Percentiles rank a stretch among this genome's conserved stretches.
These are phyloP conservation scores for Delphinella strobiligena DNA, from an alignment of 2,329 filamentous ascomycete genomes.

Conservation along the genomic window DNA sequence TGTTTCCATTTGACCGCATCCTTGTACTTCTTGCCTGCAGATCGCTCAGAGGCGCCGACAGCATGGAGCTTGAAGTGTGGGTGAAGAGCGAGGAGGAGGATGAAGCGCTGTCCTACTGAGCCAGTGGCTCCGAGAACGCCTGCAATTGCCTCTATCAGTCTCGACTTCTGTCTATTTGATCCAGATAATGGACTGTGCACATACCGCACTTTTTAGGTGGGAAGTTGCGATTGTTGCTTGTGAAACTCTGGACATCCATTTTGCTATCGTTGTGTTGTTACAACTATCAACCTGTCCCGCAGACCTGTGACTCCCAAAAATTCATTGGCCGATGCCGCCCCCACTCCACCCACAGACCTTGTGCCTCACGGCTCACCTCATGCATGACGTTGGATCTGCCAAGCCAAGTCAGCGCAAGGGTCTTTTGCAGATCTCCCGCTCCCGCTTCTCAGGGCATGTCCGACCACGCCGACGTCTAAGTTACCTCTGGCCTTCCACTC, in stretches of 20 bases:
- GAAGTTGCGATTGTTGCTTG: slow-evolving; percentile 25
- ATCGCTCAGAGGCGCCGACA: slow-evolving; percentile 78
- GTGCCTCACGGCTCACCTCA: too few species aligned
- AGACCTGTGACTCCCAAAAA: too few species aligned
- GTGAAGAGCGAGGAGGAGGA: slow-evolving; percentile 79
- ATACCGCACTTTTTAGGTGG: slow-evolving; percentile 42
- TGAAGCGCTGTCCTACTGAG: slow-evolving; percentile 90
- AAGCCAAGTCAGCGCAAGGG: too few species aligned
- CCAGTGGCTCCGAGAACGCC: slow-evolving; percentile 80
- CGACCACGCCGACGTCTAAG: too few species aligned
- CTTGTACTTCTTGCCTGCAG: slow-evolving; percentile 85
- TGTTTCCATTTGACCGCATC: slow-evolving; percentile 96
- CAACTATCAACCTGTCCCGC: too few species aligned
- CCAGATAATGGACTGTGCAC: slow-evolving; percentile 26
- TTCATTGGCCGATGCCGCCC: too few species aligned
- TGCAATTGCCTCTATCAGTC: slow-evolving; percentile 13
- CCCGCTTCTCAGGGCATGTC: too few species aligned
- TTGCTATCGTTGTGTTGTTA: slow-evolving; percentile 5
- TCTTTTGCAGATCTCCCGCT: too few species aligned
- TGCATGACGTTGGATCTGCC: too few species aligned
- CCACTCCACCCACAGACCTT: too few species aligned
- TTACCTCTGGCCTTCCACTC: too few species aligned
- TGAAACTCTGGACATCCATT: slow-evolving; percentile 34
- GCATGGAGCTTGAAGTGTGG: slow-evolving; percentile 78
- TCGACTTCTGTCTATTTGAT: not conserved